Evolutionary conservation across 257 asterid species (phyloP).

Genomic region (Fraxinus quadrangulata): DNA sequence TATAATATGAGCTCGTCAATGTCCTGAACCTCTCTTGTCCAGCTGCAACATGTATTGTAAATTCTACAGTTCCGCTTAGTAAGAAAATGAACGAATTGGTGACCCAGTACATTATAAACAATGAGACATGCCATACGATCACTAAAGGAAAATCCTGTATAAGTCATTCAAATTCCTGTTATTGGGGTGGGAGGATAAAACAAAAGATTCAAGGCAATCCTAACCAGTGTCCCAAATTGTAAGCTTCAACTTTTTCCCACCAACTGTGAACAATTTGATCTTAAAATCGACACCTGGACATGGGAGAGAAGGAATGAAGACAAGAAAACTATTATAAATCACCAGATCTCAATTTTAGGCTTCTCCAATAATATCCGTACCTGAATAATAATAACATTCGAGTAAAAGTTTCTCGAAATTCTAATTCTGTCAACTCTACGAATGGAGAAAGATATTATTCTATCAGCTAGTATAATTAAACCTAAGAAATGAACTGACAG

Average conservation of each 20-base stretch:
- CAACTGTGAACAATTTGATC: conserved; percentile 79
- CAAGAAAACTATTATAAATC: not conserved
- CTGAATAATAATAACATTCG: no score
- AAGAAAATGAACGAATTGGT: conserved; percentile 6
- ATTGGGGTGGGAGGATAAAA: not conserved
- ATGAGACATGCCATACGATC: not conserved
- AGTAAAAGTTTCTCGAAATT: not conserved
- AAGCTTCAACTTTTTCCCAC: conserved; percentile 82
- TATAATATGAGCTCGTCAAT: conserved; percentile 52
- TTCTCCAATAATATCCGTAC: not conserved
- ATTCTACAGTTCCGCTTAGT: not conserved
- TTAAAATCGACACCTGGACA: conserved; percentile 84
- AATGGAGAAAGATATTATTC: not conserved
- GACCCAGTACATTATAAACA: conserved; percentile 1
- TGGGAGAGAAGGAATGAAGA: not conserved
- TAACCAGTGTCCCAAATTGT: conserved; percentile 95
- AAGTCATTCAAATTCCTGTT: not conserved
- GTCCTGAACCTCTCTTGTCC: conserved; percentile 95
- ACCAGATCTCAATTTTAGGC: not conserved
- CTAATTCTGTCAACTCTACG: not conserved
- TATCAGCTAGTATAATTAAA: not conserved
- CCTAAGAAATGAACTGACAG: not conserved
- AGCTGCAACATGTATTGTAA: conserved; percentile 52
- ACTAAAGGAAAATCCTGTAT: not conserved
- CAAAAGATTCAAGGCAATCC: not conserved